Evolutionary conservation across 176 grass and related monocot species (phyloP).

Genomic region (Dactylis glomerata): DNA sequence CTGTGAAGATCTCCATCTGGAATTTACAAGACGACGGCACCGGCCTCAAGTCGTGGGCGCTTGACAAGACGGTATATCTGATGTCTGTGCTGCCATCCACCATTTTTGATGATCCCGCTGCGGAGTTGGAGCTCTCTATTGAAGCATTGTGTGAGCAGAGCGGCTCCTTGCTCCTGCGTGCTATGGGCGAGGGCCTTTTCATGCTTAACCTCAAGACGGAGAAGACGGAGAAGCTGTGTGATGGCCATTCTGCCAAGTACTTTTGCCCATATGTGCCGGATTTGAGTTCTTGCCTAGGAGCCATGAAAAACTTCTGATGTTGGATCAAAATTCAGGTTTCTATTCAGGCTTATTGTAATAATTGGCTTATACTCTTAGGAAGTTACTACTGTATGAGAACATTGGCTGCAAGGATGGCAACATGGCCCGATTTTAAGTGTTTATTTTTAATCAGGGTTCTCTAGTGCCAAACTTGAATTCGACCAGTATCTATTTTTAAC

Average conservation of each 20-base stretch:
- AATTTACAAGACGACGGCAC: not conserved
- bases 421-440: not conserved
- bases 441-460: not conserved
- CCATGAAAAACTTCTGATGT: slow-evolving; percentile 22
- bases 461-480: not conserved
- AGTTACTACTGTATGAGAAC: not conserved
- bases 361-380: not conserved
- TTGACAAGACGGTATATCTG: slow-evolving; percentile 13
- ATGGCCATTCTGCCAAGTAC: not conserved
- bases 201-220: not conserved
- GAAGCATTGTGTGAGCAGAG: slow-evolving; percentile 15
- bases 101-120: not conserved
- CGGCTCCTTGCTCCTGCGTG: slow-evolving; percentile 13
- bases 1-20: slow-evolving; percentile 24
- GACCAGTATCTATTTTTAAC: not conserved
- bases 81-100: not conserved
- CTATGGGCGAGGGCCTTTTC: slow-evolving; percentile 2
- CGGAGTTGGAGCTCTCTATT: not conserved
- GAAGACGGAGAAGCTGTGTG: not conserved
- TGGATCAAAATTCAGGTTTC: not conserved
- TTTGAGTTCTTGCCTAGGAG: not conserved
- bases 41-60: not conserved
- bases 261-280: slow-evolving; percentile 13
- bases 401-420: not conserved
- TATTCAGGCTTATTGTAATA: not conserved